Conservation (phyloP, 805 yeast genomes). For the Metschnikowia shivogae region DNA sequence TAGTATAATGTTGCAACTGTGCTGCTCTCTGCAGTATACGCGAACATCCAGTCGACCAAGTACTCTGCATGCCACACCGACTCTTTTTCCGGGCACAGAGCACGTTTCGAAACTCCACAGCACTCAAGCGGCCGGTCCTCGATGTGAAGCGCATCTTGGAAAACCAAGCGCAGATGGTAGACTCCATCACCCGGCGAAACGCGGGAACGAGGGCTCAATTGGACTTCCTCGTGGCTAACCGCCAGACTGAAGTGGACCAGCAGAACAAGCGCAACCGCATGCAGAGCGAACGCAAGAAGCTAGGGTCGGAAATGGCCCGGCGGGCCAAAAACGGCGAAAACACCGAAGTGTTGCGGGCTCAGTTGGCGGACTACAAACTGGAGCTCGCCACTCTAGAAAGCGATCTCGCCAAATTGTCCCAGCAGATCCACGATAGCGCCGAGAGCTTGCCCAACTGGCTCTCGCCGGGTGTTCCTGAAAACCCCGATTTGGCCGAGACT, state of each 20-base stretch:
- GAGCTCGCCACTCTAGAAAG: conserved; percentile 26
- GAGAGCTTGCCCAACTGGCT: conserved; percentile 62
- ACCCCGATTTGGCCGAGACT: conserved; percentile 38
- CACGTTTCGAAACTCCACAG: conserved; percentile 17
- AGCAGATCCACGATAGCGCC: conserved; percentile 35
- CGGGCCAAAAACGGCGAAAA: conserved; percentile 10
- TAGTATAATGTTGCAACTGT: no score
- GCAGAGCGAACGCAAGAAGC: conserved; percentile 24
- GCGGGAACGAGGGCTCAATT: conserved; percentile 19
- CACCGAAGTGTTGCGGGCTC: conserved; percentile 10
- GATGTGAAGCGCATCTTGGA: conserved; percentile 14
- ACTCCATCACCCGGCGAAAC: conserved; percentile 28
- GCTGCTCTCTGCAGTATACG: not conserved
- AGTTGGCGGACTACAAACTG: conserved; percentile 23
- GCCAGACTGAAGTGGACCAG: conserved; percentile 23
- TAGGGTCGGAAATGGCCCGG: conserved; percentile 26
- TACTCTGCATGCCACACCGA: not conserved
- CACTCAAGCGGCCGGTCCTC: conserved; percentile 14
- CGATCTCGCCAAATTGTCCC: conserved; percentile 26
- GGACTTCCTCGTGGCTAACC: conserved; percentile 23
- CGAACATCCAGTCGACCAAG: not conserved
- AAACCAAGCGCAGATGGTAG: conserved; percentile 19
- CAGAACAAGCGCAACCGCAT: conserved; percentile 23
- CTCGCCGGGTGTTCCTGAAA: conserved; percentile 43
- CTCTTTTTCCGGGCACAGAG: conserved; percentile 9